Conservation (phyloP, 108 stramenopile species). For the Cyclostephanos invisitatus region DNA sequence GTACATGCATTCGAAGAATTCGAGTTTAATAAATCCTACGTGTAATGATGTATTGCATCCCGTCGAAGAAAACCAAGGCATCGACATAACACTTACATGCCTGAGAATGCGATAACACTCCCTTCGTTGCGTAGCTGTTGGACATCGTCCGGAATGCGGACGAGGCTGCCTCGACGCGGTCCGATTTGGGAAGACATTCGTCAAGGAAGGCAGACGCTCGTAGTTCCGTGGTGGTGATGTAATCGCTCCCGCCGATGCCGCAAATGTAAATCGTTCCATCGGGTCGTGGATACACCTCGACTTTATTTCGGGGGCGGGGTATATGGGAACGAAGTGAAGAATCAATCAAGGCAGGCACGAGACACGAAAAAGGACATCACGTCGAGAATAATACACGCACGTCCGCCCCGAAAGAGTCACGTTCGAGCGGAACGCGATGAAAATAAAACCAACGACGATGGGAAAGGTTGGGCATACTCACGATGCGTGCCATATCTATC, state of each 20-base stretch:
- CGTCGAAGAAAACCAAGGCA: neutral
- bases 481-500: constrained; percentile 80
- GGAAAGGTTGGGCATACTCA: constrained; percentile 35
- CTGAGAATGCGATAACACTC: constrained; percentile 57
- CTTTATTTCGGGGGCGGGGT: constrained; percentile 22
- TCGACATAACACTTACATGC: constrained; percentile 23
- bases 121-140: constrained; percentile 50
- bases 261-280: constrained; percentile 93
- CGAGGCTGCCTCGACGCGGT: constrained; percentile 80
- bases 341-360: neutral
- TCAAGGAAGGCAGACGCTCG: constrained; percentile 82
- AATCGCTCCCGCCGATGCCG: constrained; percentile 93
- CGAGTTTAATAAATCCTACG: neutral
- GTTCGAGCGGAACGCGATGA: neutral
- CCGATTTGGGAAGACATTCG: constrained; percentile 70
- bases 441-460: neutral
- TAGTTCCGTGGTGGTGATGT: constrained; percentile 82
- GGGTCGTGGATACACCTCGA: constrained; percentile 87
- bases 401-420: too few relatives aligned
- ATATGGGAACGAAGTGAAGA: neutral
- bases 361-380: too few relatives aligned
- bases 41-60: neutral
- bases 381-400: neutral
- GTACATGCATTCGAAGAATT: neutral
- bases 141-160: constrained; percentile 77